phyloP scores from a whole-genome alignment of 1,284 basidiomycete genomes.

The Sporisorium reilianum region DNA sequence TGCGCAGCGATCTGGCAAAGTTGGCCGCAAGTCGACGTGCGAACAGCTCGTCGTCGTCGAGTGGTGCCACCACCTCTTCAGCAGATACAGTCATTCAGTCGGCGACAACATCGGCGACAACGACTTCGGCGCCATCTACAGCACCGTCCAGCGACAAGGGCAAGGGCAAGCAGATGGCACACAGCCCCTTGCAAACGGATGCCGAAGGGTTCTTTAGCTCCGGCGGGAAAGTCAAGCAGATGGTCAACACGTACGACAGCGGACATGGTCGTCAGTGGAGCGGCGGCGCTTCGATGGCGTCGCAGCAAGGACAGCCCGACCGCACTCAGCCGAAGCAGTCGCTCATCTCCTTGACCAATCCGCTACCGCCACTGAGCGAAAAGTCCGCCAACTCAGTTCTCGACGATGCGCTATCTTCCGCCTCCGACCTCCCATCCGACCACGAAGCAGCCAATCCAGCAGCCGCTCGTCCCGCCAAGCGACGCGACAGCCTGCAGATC shows the following conservation, averaged over 20 bases:
- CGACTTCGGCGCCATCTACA: constrained; percentile 14
- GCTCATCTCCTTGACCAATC: constrained; percentile 10
- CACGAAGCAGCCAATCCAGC: constrained; percentile 6
- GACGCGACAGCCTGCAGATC: constrained; percentile 40
- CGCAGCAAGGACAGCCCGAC: background rate
- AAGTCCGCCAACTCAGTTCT: constrained; percentile 32
- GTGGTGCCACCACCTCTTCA: constrained; percentile 17
- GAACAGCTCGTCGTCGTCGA: constrained; percentile 26
- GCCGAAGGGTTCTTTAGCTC: constrained; percentile 28
- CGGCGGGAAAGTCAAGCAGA: constrained; percentile 4
- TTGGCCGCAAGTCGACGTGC: constrained; percentile 24
- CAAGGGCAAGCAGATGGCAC: constrained; percentile 14
- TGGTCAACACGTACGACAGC: constrained; percentile 11
- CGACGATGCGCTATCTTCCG: constrained; percentile 18
- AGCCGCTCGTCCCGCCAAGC: constrained; percentile 13
- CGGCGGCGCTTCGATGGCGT: background rate
- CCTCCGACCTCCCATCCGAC: constrained; percentile 20
- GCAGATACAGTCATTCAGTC: background rate
- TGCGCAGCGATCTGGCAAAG: constrained; percentile 28
- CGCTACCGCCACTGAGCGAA: constrained; percentile 37
- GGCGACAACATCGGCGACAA: constrained; percentile 14
- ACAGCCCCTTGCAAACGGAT: constrained; percentile 18
- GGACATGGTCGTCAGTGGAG: constrained; percentile 9
- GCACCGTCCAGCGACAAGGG: constrained; percentile 2
- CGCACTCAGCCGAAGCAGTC: constrained; percentile 13